Percentiles rank a stretch among this genome's conserved stretches.
These are phyloP conservation scores for Trypethelium eluteriae DNA, from an alignment of 495 filamentous ascomycete genomes.

Conservation along the genomic window DNA sequence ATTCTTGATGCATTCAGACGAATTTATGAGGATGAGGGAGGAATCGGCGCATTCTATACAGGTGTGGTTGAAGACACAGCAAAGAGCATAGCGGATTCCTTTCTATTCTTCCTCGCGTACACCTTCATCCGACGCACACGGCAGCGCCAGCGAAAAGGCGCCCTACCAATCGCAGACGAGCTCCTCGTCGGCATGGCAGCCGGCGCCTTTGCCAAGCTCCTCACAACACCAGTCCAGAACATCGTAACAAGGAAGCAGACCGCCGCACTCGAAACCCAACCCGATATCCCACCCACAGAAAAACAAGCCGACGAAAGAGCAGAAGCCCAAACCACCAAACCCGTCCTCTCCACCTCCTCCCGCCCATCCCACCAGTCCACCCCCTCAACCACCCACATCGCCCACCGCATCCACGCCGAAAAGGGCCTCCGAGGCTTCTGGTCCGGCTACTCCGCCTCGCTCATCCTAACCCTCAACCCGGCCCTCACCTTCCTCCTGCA, in stretches of 20 bases:
- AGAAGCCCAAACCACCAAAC: neutral
- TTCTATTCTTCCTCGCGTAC: conserved; percentile 82
- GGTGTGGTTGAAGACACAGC: conserved; percentile 64
- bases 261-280: conserved; percentile 39
- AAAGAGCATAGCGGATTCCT: conserved; percentile 67
- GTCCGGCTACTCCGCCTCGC: conserved; percentile 78
- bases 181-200: conserved; percentile 69
- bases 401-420: conserved; percentile 55
- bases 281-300: conserved; percentile 15
- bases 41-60: conserved; percentile 61
- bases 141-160: conserved; percentile 18
- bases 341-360: neutral
- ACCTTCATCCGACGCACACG: conserved; percentile 57
- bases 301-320: neutral
- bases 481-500: conserved; percentile 80
- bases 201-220: conserved; percentile 65
- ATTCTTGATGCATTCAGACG: conserved; percentile 60
- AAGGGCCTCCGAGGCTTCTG: conserved; percentile 75
- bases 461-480: conserved; percentile 80
- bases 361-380: neutral
- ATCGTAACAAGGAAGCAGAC: conserved; percentile 79
- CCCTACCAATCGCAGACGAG: conserved; percentile 63
- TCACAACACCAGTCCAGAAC: conserved; percentile 76
- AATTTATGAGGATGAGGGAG: conserved; percentile 67
- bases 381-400: conserved; percentile 43